Base-by-base conservation (phyloP, 139 green algal species). In the Chlamydomonas asymmetrica region DNA sequence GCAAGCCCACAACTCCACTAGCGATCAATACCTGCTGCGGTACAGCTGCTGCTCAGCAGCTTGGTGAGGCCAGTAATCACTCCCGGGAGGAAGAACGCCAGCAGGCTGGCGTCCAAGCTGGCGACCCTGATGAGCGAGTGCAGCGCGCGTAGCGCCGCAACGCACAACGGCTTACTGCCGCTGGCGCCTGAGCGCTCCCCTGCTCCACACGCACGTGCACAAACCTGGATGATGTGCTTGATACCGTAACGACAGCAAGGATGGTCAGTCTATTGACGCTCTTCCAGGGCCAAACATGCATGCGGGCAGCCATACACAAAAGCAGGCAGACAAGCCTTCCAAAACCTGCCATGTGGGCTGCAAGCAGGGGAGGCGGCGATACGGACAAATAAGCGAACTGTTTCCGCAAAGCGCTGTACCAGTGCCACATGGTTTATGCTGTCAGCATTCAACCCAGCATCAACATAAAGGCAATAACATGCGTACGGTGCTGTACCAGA, bases 51-150 rank as follows among this genome's bases (percentile, higher is more conserved):
- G 88, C 66, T 13, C 35, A 95, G 72, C 38, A 86, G 82, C 52
- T 86, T 88, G 48, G 67, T 66, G 3, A 96, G 75, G 0, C 91
- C 83, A 4, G 71, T 84, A 0, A 79, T 79, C 0, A 94, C 23
- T 22, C 91, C 91, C 18, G 91, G 91, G 66, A 96, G 74, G 66
- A 94, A 88, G 63, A 92, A 93, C 8, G 78, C 77, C 32, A 92
- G 68, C 4, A 68, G 66, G n/a, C 84, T 70, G 0, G 75, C 75
- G 43, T 81, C 65, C 4, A 25, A 59, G 23, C 23, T 38, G 48
- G 85, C 73, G 6, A 63, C 76, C 2, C 9, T 27, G 0, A 92
- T 25, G 8, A 91, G 76, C 23, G 23, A 10, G 38, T 76, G 65
- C 66, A 93, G 59, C 0, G 52, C 70, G 0, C 50, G n/a, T 35